Percentiles rank a stretch among this genome's conserved stretches.
These are phyloP conservation scores for Globisporangium nodosum DNA, from an alignment of 352 stramenopile species.

Conservation along the genomic window DNA sequence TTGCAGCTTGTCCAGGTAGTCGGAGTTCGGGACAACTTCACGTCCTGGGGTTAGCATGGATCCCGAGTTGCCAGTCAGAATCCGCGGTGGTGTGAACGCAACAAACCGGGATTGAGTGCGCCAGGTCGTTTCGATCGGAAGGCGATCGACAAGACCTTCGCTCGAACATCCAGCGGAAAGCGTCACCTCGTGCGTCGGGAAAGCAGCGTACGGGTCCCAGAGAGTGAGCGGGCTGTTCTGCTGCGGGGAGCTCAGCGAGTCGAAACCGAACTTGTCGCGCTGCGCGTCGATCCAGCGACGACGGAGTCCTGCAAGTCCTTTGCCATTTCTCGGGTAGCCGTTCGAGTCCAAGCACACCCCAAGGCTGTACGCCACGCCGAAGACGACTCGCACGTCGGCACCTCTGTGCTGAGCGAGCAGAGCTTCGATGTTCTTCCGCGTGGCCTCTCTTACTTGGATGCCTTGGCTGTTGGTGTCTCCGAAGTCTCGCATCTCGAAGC, in stretches of 20 bases:
- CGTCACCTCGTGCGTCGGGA: constrained; percentile 33
- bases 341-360: constrained; percentile 20
- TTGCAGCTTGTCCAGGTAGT: constrained; percentile 23
- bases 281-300: constrained; percentile 36
- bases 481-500: constrained; percentile 37
- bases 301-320: constrained; percentile 4
- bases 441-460: constrained; percentile 39
- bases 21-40: background rate
- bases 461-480: constrained; percentile 19
- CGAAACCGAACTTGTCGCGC: constrained; percentile 31
- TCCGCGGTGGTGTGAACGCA: constrained; percentile 4
- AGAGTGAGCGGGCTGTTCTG: constrained; percentile 21
- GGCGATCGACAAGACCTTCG: background rate
- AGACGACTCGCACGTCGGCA: constrained; percentile 16
- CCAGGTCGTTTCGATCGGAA: constrained; percentile 9
- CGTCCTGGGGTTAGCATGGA: background rate
- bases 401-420: constrained; percentile 3
- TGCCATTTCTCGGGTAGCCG: constrained; percentile 1
- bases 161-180: constrained; percentile 7
- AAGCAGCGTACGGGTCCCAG: constrained; percentile 43
- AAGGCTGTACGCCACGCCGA: constrained; percentile 30
- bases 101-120: constrained; percentile 2
- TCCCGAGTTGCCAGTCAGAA: background rate
- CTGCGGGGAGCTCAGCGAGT: constrained; percentile 30
- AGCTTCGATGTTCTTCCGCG: constrained; percentile 23